Evolutionary conservation across 805 yeast genomes (phyloP), one percentile per base, ranked within the genome.

Genomic region (Candida vartiovaarae): DNA sequence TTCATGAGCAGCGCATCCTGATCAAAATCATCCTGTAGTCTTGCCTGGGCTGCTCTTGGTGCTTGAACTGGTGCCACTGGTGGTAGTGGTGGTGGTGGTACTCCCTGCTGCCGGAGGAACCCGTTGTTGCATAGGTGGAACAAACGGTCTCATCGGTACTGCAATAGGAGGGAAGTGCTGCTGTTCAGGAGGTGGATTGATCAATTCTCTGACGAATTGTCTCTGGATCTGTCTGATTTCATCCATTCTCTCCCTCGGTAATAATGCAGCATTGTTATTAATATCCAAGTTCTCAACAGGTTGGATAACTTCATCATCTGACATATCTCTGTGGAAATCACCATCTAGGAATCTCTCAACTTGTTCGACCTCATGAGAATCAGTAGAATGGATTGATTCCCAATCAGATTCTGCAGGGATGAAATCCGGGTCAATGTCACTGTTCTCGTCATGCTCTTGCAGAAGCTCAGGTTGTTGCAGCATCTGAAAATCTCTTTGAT

Each of bases 381-480:
- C 43, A 23, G 36, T 45, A 6, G 39, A 37, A 10, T 39, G 36
- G 9, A n/a, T 6, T 24, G 39, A 32, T n/a, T 52, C 46, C 15
- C 28, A 39, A 10, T 43, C 55, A 8, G 53, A 48, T 10, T 52
- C 60, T 3, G 41, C 46, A 20, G 56, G 58, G n/a, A 39, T 50
- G 23, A 58, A 56, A 47, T 63, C 63, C 6, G 61, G 61, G 40
- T 63, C 65, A 15, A 56, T 56, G 4, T 47, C 56, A 6, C 54
- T 62, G 28, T 59, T 59, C 3, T 53, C 61, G 30, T 28, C 30
- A 28, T 28, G 6, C 23, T 54, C 57, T 34, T 45, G 47, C 20
- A 52, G 36, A 8, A 47, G 34, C 23, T 48, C 52, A 25, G 20
- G 20, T 15, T 15, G 20, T 15, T 15, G 20, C 20, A 15, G 20